Conservation (phyloP, 2,329 filamentous ascomycete species). For the Fusarium bactridioides region DNA sequence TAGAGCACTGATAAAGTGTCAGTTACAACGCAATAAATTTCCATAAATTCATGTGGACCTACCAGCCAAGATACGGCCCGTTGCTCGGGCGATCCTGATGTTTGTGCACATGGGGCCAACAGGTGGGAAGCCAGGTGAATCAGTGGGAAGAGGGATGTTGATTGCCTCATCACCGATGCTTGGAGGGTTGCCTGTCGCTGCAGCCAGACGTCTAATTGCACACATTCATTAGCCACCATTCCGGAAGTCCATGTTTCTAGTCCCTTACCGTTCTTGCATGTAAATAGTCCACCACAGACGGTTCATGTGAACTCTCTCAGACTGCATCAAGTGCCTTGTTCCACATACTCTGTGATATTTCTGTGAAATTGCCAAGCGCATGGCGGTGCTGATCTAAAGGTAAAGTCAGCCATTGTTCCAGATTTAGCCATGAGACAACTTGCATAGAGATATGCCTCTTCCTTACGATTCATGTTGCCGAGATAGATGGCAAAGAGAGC, state of each 20-base stretch:
- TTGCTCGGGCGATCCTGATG: conserved; percentile 38
- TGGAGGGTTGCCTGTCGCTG: conserved; percentile 39
- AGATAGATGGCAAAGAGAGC: conserved; percentile 40
- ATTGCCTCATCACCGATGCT: conserved; percentile 39
- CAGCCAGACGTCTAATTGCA: conserved; percentile 30
- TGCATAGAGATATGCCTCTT: conserved; percentile 40
- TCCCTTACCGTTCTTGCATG: conserved; percentile 42
- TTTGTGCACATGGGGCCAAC: conserved; percentile 42
- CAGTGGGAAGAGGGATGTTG: conserved; percentile 37
- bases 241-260: accelerated
- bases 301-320: conserved; percentile 39
- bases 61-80: conserved; percentile 41
- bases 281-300: conserved; percentile 44
- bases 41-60: accelerated
- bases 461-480: conserved; percentile 38
- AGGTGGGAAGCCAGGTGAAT: conserved; percentile 42
- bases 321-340: conserved; percentile 39
- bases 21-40: background rate
- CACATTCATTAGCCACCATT: background rate
- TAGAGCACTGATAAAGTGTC: conserved; percentile 36
- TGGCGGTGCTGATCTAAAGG: conserved; percentile 39
- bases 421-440: background rate
- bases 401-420: background rate
- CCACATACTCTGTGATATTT: conserved; percentile 42
- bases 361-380: conserved; percentile 41